Percentiles rank a stretch among this genome's conserved stretches.
Evolutionary conservation across 2,329 filamentous ascomycete species (phyloP).

Genomic region (Xylaria sp.): DNA sequence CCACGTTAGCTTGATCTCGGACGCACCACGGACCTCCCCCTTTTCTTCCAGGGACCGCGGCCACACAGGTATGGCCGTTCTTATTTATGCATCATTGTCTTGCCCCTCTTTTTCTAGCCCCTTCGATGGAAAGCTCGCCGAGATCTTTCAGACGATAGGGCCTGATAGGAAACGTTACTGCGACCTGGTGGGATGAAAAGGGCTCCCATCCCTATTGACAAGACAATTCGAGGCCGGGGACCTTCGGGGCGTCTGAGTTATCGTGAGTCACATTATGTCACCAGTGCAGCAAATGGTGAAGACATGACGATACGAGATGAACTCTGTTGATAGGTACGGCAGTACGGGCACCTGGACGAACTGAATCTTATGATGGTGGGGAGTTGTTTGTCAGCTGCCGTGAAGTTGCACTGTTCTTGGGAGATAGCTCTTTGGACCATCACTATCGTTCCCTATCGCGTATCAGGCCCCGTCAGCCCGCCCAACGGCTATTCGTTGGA

Average conservation of each 20-base stretch:
- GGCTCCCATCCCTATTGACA: not conserved
- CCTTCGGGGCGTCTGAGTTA: conserved; percentile 11
- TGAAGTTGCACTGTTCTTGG: not conserved
- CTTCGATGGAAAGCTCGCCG: not conserved
- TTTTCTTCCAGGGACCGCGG: conserved; percentile 12
- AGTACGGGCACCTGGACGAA: too few species aligned
- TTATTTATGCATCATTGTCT: conserved; percentile 3
- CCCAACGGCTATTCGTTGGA: conserved; percentile 20
- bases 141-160: not conserved
- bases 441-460: not conserved
- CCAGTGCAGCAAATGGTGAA: not conserved
- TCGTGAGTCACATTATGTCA: conserved; percentile 11
- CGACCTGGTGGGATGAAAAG: not conserved
- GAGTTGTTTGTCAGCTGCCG: not conserved
- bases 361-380: conserved; percentile 7
- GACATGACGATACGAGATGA: conserved; percentile 19
- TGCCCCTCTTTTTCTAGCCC: not conserved
- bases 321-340: conserved; percentile 2
- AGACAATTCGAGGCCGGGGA: conserved; percentile 8
- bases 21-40: conserved; percentile 17
- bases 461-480: conserved; percentile 16
- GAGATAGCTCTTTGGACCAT: not conserved
- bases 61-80: conserved; percentile 22
- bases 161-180: not conserved
- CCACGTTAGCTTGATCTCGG: not conserved